Evolutionary conservation across 371 early-diverging fungal genomes (phyloP).

Genomic region (Chytridium lagenaria): DNA sequence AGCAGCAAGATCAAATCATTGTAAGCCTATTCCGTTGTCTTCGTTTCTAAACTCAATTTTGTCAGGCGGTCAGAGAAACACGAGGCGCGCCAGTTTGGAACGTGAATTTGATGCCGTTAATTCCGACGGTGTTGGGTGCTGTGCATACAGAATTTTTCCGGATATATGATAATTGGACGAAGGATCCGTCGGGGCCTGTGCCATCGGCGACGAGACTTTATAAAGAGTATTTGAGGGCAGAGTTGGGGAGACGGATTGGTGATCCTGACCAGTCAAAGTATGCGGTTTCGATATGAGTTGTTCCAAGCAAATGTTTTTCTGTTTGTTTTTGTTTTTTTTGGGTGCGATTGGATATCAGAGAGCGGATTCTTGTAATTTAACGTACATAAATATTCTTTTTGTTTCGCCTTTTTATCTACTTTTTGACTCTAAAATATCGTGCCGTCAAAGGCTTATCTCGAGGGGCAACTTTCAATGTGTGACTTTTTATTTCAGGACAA

Average conservation of each 20-base stretch:
- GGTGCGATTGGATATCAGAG: no score
- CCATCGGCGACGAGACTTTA: constrained; percentile 60
- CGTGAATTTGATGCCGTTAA: constrained; percentile 72
- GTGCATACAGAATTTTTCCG: constrained; percentile 73
- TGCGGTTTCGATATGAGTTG: no score
- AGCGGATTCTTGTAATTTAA: no score
- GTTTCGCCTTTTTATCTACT: no score
- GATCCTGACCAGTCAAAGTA: no score
- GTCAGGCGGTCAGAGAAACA: constrained; percentile 61
- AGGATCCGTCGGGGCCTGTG: constrained; percentile 1
- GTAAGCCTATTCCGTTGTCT: constrained; percentile 42
- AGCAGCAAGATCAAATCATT: constrained; percentile 81
- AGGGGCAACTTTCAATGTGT: no score
- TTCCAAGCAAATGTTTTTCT: no score
- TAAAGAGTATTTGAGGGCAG: constrained; percentile 68
- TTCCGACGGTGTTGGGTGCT: constrained; percentile 62
- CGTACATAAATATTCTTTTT: no score
- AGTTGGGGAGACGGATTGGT: constrained; percentile 65
- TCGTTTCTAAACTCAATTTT: background rate
- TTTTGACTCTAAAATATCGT: no score
- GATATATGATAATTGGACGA: constrained; percentile 50
- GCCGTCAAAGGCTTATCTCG: no score
- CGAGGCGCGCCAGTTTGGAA: constrained; percentile 66
- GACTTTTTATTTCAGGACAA: no score
- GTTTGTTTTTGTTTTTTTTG: no score